phyloP scores from a whole-genome alignment of 768 basidiomycete species.

The Hemileccinum rubropunctum region DNA sequence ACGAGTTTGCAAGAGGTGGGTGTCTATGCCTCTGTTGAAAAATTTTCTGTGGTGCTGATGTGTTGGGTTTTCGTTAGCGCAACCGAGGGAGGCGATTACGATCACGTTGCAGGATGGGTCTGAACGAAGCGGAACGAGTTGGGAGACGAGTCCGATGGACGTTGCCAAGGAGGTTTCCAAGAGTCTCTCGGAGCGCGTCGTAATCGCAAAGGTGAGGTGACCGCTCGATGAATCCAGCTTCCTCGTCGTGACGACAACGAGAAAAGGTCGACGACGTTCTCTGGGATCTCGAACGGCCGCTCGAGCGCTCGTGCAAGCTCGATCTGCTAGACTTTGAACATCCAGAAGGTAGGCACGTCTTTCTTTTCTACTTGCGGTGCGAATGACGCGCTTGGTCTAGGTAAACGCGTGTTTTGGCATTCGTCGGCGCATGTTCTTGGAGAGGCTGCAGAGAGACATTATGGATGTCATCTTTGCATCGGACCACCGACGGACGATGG shows the following conservation, averaged over 20 bases:
- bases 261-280: slow-evolving; percentile 76
- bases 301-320: slow-evolving; percentile 81
- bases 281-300: slow-evolving; percentile 94
- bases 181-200: slow-evolving; percentile 80
- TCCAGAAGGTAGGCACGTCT: slow-evolving; percentile 60
- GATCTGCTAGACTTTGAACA: slow-evolving; percentile 91
- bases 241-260: background rate
- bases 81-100: slow-evolving; percentile 79
- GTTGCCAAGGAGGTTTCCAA: slow-evolving; percentile 87
- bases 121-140: slow-evolving; percentile 78
- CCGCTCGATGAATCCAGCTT: too few relatives aligned
- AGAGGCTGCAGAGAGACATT: slow-evolving; percentile 93
- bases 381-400: slow-evolving; percentile 33
- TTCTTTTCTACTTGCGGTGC: background rate
- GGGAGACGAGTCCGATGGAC: slow-evolving; percentile 93
- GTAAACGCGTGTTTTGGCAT: slow-evolving; percentile 99
- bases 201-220: slow-evolving; percentile 77
- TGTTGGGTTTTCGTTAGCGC: slow-evolving; percentile 35
- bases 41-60: too few relatives aligned
- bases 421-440: slow-evolving; percentile 98
- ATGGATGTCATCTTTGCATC: slow-evolving; percentile 94
- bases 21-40: background rate
- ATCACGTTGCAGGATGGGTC: slow-evolving; percentile 88
- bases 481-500: slow-evolving; percentile 97
- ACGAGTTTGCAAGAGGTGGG: slow-evolving; percentile 73